These are phyloP conservation scores for Aegilops umbellulata DNA, from an alignment of 176 grass and related monocot genomes.

Conservation along the genomic window DNA sequence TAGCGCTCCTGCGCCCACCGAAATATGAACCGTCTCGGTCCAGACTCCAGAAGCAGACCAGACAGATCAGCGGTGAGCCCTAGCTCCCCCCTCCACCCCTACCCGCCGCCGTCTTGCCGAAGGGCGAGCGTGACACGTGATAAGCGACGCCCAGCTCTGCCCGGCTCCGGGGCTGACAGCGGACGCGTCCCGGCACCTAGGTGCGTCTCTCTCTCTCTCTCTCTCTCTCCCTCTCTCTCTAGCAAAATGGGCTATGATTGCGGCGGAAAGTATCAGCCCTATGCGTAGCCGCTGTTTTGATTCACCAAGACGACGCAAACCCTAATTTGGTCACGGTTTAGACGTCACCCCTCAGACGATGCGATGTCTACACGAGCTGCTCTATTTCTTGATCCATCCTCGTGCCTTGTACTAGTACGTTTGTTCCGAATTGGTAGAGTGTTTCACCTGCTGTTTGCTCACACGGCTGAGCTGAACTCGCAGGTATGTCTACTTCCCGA, in stretches of 20 bases:
- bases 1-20: background rate
- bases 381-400: background rate
- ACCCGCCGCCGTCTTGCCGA: background rate
- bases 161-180: background rate
- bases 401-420: background rate
- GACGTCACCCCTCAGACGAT: background rate
- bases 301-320: background rate
- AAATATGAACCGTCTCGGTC: background rate
- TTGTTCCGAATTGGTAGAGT: background rate
- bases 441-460: background rate
- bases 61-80: background rate
- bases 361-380: background rate
- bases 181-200: background rate
- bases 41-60: background rate
- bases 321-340: background rate
- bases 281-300: background rate
- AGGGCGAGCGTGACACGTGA: background rate
- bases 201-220: background rate
- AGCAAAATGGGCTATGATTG: background rate
- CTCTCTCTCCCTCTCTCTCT: background rate
- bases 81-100: background rate
- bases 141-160: background rate
- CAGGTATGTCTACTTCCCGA: constrained; percentile 27
- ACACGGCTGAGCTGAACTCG: background rate
- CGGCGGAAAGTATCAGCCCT: background rate